Evolutionary conservation across 2,329 filamentous ascomycete genomes (phyloP), one percentile per base, ranked within the genome.

Genomic region (Colletotrichum australisinense): DNA sequence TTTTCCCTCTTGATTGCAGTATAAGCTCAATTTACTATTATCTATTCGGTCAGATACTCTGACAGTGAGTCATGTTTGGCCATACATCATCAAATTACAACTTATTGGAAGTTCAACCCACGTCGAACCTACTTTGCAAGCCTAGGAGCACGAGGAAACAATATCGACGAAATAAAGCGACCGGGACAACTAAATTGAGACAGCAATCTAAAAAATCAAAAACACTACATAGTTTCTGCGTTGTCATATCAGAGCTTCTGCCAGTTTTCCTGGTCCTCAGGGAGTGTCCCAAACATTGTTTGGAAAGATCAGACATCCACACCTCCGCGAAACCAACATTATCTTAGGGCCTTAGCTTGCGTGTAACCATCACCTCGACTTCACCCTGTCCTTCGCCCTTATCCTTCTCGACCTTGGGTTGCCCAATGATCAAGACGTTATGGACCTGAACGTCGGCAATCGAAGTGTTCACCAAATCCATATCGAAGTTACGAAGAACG

Each of bases 391-490:
- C 9, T 22, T 70, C 58, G 28, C 24, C 57, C 64, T 58, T 67
- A 24, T 38, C 63, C 19, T 67, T 58, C 53, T 73, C 49, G 49
- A 52, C 4, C 49, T 52, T 72, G 7, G 74, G 74, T 46, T 72
- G 74, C 9, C 59, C 72, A 19, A 75, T 35, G 26, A 74, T 62
- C 32, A 67, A 52, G 14, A 52, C 49, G 49, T 52, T 52, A 22
- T 52, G n/a, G 49, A 52, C 49, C 49, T 52, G 73, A n/a, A 59
- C 65, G 32, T 74, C 67, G 0, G 66, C 73, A 9, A 65, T 42
- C 16, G 70, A 73, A 8, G 75, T 78, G 14, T 75, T 63, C 28
- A 69, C 60, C 9, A 77, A 53, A 11, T 78, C 74, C 52, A 77
- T 52, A 28, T 78, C 76, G 66, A 77, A 77, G 14, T 22, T 60